A percentile compares a stretch with the other conserved stretches of the same genome.
Conservation (phyloP, 257 asterid species). For the Cruciata laevipes region DNA sequence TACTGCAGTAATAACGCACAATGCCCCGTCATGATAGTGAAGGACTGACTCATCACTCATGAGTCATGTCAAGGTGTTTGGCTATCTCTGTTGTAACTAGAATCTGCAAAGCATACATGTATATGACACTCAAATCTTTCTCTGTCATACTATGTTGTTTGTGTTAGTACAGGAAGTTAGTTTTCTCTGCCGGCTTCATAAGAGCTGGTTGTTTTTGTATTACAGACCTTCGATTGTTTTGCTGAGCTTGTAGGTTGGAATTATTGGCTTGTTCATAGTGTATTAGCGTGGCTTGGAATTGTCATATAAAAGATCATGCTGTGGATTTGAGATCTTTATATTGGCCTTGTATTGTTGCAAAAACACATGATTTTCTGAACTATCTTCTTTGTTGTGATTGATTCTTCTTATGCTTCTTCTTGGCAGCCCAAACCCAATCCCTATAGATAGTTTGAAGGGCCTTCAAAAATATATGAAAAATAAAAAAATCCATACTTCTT, state of each 20-base stretch:
- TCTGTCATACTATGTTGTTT: background rate
- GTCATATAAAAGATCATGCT: background rate
- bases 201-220: background rate
- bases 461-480: too few species aligned
- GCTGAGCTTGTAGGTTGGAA: background rate
- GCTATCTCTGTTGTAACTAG: conserved; percentile 3
- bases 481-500: too few species aligned
- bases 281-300: background rate
- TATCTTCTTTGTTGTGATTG: background rate
- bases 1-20: conserved; percentile 41
- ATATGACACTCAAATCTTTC: background rate
- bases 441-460: background rate
- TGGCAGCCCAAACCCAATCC: background rate
- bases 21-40: conserved; percentile 45
- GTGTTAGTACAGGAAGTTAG: background rate
- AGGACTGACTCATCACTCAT: conserved; percentile 20
- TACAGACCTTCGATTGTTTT: background rate
- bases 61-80: background rate
- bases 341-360: background rate
- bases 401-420: background rate
- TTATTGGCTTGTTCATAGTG: conserved; percentile 5
- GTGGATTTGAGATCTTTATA: background rate
- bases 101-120: background rate
- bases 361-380: conserved; percentile 1
- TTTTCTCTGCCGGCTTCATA: background rate